These are phyloP conservation scores for Puccinia triticina DNA, from an alignment of 1,284 basidiomycete species.

Conservation along the genomic window DNA sequence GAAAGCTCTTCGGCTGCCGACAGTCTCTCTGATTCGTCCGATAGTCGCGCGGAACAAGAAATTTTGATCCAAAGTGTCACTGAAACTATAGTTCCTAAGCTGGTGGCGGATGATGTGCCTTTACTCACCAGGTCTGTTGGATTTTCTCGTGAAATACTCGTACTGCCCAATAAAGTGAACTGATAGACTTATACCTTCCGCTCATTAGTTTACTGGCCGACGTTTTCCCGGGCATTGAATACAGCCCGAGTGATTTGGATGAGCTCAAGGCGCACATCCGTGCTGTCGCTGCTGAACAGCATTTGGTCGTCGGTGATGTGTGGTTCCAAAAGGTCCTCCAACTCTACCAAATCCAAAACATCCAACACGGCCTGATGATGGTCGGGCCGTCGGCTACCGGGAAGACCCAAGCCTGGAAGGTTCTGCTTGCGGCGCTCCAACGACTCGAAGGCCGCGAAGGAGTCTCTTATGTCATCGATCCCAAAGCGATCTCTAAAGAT, in stretches of 20 bases:
- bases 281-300: constrained; percentile 82
- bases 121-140: constrained; percentile 76
- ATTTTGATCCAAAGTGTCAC: constrained; percentile 99
- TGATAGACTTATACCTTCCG: constrained; percentile 8
- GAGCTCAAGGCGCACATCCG: constrained; percentile 80
- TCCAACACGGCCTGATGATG: constrained; percentile 99
- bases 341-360: constrained; percentile 98
- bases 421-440: constrained; percentile 86
- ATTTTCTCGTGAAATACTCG: background rate
- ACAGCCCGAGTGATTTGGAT: constrained; percentile 84
- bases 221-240: constrained; percentile 95
- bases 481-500: constrained; percentile 99
- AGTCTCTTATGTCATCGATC: constrained; percentile 94
- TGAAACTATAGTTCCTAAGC: constrained; percentile 96
- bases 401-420: constrained; percentile 96
- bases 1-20: constrained; percentile 61
- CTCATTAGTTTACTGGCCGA: constrained; percentile 79
- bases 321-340: constrained; percentile 97
- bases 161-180: background rate
- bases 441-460: constrained; percentile 89
- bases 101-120: constrained; percentile 96
- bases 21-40: constrained; percentile 66
- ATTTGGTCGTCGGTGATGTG: constrained; percentile 79
- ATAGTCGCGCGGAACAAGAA: constrained; percentile 82
- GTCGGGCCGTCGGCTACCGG: constrained; percentile 96